These are phyloP conservation scores for Termitomyces titanicus DNA, from an alignment of 768 basidiomycete genomes.

Conservation along the genomic window DNA sequence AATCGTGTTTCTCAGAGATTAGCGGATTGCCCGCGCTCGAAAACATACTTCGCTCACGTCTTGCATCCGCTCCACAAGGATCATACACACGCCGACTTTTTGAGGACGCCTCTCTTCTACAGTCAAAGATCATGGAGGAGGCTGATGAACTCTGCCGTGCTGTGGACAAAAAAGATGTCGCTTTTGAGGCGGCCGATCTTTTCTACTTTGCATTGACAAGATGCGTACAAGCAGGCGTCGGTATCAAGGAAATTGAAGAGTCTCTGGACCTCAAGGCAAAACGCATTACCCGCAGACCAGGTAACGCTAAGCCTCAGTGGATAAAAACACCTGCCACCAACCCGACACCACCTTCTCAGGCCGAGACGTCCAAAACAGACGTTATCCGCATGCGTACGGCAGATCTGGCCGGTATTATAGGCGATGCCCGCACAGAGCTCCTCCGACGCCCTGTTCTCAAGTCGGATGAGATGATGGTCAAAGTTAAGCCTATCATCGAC, in stretches of 20 bases:
- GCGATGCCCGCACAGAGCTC: slow-evolving; percentile 58
- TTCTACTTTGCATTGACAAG: slow-evolving; percentile 88
- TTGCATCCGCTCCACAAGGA: slow-evolving; percentile 77
- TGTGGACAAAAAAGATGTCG: slow-evolving; percentile 72
- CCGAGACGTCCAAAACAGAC: slow-evolving; percentile 18
- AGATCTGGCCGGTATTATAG: slow-evolving; percentile 46
- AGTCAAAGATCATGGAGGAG: slow-evolving; percentile 96
- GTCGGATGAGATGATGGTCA: slow-evolving; percentile 84
- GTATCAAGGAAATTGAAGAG: slow-evolving; percentile 76
- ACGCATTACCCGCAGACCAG: slow-evolving; percentile 82
- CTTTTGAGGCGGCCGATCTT: slow-evolving; percentile 94
- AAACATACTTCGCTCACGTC: slow-evolving; percentile 66
- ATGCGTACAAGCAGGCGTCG: slow-evolving; percentile 81
- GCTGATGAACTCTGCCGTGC: slow-evolving; percentile 94
- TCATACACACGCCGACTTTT: slow-evolving; percentile 92
- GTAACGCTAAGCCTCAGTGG: slow-evolving; percentile 92
- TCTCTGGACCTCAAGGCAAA: slow-evolving; percentile 83
- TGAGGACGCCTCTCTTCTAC: slow-evolving; percentile 73
- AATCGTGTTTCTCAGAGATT: slow-evolving; percentile 85
- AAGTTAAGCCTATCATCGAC: slow-evolving; percentile 93
- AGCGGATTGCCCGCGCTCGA: slow-evolving; percentile 83
- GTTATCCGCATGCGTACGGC: slow-evolving; percentile 78
- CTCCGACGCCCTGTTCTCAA: slow-evolving; percentile 89
- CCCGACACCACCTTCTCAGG: slow-evolving; percentile 10
- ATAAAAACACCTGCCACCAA: slow-evolving; percentile 21